phyloP scores from a whole-genome alignment of 2,329 filamentous ascomycete species.

The Penicillium sp. region DNA sequence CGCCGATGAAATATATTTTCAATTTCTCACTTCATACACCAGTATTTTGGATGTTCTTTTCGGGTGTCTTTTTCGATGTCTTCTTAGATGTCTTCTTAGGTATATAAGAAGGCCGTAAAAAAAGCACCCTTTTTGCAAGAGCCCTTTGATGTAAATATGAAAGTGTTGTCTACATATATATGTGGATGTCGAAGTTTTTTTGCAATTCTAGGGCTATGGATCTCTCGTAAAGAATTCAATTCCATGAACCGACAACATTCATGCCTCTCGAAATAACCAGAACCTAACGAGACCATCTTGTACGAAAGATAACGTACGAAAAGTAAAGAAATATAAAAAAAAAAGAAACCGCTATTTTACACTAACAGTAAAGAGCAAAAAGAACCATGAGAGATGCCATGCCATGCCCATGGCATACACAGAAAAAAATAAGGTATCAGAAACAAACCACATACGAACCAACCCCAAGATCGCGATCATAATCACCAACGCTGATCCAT shows the following conservation, averaged over 20 bases:
- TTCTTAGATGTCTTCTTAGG: too few relatives aligned
- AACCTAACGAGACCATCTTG: neutral
- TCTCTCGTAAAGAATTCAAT: neutral
- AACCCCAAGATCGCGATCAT: conserved; percentile 13
- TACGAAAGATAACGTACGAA: conserved; percentile 2
- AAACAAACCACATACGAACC: neutral
- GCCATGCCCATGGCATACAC: conserved; percentile 10
- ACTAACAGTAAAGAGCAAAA: conserved; percentile 15
- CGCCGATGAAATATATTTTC: neutral
- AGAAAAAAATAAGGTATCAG: conserved; percentile 11
- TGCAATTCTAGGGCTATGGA: neutral
- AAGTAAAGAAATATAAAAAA: conserved; percentile 9
- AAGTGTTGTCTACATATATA: neutral
- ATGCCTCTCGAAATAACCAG: neutral
- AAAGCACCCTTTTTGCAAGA: too few relatives aligned
- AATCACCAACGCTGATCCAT: conserved; percentile 33
- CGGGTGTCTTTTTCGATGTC: too few relatives aligned
- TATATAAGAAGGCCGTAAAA: too few relatives aligned
- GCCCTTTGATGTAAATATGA: conserved; percentile 1
- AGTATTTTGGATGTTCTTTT: neutral
- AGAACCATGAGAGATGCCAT: conserved; percentile 4
- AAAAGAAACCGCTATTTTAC: conserved; percentile 22
- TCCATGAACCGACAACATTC: neutral
- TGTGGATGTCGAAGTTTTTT: neutral
- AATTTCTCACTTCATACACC: neutral